Percentiles rank a stretch among this genome's conserved stretches.
These are phyloP conservation scores for Clavispora vitiphila DNA, from an alignment of 805 yeast genomes.

Conservation along the genomic window DNA sequence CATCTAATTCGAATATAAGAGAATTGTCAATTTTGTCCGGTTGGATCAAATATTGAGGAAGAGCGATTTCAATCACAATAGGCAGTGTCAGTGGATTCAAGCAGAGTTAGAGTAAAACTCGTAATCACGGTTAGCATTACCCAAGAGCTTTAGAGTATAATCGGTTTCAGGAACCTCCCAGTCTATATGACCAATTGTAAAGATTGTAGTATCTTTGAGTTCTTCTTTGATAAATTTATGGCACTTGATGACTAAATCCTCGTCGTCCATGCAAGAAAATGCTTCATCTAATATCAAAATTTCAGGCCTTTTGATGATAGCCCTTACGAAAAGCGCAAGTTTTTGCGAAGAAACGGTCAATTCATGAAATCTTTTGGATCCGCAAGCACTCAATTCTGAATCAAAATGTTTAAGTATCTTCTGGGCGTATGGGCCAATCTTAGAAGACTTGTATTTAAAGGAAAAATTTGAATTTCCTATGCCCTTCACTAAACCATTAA, in stretches of 20 bases:
- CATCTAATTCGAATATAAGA: too few relatives aligned
- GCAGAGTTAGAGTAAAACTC: background rate
- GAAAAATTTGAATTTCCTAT: slow-evolving; percentile 59
- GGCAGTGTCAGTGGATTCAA: background rate
- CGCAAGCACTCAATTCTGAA: slow-evolving; percentile 27
- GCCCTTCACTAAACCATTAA: slow-evolving; percentile 59
- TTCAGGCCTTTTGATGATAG: slow-evolving; percentile 72
- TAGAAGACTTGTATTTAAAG: slow-evolving; percentile 31
- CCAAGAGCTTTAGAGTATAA: slow-evolving; percentile 26
- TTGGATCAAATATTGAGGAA: too few relatives aligned
- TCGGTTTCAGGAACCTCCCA: slow-evolving; percentile 77
- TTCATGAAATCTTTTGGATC: slow-evolving; percentile 44
- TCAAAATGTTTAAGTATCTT: slow-evolving; percentile 18
- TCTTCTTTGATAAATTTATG: slow-evolving; percentile 23
- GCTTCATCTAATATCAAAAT: slow-evolving; percentile 88
- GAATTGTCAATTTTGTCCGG: too few relatives aligned
- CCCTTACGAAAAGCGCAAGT: slow-evolving; percentile 66
- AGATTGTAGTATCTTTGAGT: slow-evolving; percentile 50
- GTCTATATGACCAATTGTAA: slow-evolving; percentile 78
- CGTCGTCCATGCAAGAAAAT: slow-evolving; percentile 78
- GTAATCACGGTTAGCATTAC: slow-evolving; percentile 18
- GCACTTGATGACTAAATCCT: slow-evolving; percentile 25
- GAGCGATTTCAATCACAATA: too few relatives aligned
- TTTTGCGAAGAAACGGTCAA: slow-evolving; percentile 73
- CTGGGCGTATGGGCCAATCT: slow-evolving; percentile 13